Percentiles rank a stretch among this genome's conserved stretches.
These are phyloP conservation scores for Chamaecrista fasciculata DNA, from an alignment of 306 rosid genomes.

Conservation along the genomic window DNA sequence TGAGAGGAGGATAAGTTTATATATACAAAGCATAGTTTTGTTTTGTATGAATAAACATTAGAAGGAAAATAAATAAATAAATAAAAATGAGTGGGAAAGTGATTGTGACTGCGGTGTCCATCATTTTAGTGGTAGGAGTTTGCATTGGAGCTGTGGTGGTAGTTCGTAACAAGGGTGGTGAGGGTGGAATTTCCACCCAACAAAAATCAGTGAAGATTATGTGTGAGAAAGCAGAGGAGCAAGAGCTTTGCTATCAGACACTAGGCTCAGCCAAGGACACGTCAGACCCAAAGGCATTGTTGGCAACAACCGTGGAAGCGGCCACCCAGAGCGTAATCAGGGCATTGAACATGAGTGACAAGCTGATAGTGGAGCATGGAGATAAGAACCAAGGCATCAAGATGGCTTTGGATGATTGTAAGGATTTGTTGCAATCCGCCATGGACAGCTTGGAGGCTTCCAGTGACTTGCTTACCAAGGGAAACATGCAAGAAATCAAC, in stretches of 20 bases:
- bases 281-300: slow-evolving; percentile 41
- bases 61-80: neutral
- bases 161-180: slow-evolving; percentile 8
- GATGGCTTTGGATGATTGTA: slow-evolving; percentile 62
- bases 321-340: slow-evolving; percentile 37
- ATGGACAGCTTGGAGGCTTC: slow-evolving; percentile 37
- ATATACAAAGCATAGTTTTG: too few species aligned
- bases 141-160: slow-evolving; percentile 46
- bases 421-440: slow-evolving; percentile 48
- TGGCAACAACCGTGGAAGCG: slow-evolving; percentile 41
- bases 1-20: too few species aligned
- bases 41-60: too few species aligned
- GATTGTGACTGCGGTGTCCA: slow-evolving; percentile 41
- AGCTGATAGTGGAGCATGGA: slow-evolving; percentile 24
- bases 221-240: slow-evolving; percentile 45
- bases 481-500: neutral
- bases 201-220: slow-evolving; percentile 32
- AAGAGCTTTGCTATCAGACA: slow-evolving; percentile 42
- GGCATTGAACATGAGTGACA: slow-evolving; percentile 50
- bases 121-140: slow-evolving; percentile 68
- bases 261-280: slow-evolving; percentile 24
- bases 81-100: slow-evolving; percentile 44
- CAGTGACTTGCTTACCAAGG: slow-evolving; percentile 2
- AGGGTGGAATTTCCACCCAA: neutral
- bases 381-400: slow-evolving; percentile 17